Conservation (phyloP, 805 yeast species). For the Candida chauliodis region DNA sequence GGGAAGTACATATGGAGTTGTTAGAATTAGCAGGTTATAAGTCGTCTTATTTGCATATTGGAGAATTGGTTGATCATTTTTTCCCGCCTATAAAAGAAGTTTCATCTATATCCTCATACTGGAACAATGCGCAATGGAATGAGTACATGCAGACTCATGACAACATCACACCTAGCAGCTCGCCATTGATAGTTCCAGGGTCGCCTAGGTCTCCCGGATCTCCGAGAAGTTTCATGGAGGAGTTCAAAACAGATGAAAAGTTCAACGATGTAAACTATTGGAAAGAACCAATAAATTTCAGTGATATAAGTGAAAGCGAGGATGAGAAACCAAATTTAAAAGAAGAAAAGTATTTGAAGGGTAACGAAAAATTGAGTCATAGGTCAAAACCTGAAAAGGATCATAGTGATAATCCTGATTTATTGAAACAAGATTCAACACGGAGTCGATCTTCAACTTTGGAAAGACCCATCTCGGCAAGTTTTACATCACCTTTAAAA, state of each 20-base stretch:
- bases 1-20: constrained; percentile 96
- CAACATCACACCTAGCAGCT: constrained; percentile 1
- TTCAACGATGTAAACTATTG: constrained; percentile 89
- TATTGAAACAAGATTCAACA: constrained; percentile 12
- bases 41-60: constrained; percentile 82
- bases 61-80: constrained; percentile 93
- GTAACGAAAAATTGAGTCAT: constrained; percentile 7
- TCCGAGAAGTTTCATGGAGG: constrained; percentile 33
- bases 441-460: constrained; percentile 13
- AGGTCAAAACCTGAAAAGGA: constrained; percentile 1
- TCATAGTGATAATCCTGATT: constrained; percentile 9
- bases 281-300: constrained; percentile 76
- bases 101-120: constrained; percentile 25
- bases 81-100: constrained; percentile 70
- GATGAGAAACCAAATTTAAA: constrained; percentile 16
- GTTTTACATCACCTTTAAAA: constrained; percentile 39
- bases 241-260: constrained; percentile 46
- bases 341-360: constrained; percentile 2
- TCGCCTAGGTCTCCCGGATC: constrained; percentile 22
- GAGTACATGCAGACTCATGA: constrained; percentile 22
- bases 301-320: constrained; percentile 54
- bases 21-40: constrained; percentile 90
- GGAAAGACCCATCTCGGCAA: constrained; percentile 31
- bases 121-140: constrained; percentile 35
- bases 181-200: constrained; percentile 8